These are phyloP conservation scores for Coniella lustricola DNA, from an alignment of 2,329 filamentous ascomycete species.

Conservation along the genomic window DNA sequence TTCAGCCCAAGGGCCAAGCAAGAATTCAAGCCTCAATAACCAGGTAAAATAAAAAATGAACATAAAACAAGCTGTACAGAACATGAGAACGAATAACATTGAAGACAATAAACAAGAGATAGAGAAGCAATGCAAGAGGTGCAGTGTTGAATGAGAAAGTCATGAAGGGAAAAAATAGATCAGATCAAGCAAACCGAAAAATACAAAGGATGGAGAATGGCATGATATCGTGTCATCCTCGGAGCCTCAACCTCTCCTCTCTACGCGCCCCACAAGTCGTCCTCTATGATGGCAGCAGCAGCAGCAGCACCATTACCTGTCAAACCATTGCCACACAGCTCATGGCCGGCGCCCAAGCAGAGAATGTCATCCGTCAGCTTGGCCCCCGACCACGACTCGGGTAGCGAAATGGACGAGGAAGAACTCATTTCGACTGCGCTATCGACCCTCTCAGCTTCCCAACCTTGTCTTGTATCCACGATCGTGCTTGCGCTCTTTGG, in stretches of 20 bases:
- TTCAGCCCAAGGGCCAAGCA: background rate
- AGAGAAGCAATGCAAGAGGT: too few relatives aligned
- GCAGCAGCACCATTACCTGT: background rate
- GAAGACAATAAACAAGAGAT: too few relatives aligned
- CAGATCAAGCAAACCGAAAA: slow-evolving; percentile 1
- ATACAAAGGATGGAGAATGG: slow-evolving; percentile 3
- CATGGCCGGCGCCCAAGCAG: slow-evolving; percentile 13
- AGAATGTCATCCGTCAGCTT: slow-evolving; percentile 6
- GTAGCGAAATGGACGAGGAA: background rate
- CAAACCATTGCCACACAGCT: background rate
- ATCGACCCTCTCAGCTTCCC: slow-evolving; percentile 10
- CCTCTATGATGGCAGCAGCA: slow-evolving; percentile 6
- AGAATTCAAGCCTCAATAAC: background rate
- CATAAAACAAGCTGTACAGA: too few relatives aligned
- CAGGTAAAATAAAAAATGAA: too few relatives aligned
- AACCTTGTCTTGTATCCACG: slow-evolving; percentile 9
- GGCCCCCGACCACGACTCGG: background rate
- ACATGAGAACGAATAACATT: too few relatives aligned
- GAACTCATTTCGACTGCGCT: slow-evolving; percentile 14
- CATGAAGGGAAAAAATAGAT: too few relatives aligned
- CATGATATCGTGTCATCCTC: slow-evolving; percentile 7
- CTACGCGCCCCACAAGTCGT: slow-evolving; percentile 9
- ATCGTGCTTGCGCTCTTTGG: slow-evolving; percentile 14
- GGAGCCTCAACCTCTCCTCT: slow-evolving; percentile 1
- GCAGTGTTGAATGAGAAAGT: too few relatives aligned